Evolutionary conservation across 352 stramenopile species (phyloP).

Genomic region (Phytophthora crassamura): DNA sequence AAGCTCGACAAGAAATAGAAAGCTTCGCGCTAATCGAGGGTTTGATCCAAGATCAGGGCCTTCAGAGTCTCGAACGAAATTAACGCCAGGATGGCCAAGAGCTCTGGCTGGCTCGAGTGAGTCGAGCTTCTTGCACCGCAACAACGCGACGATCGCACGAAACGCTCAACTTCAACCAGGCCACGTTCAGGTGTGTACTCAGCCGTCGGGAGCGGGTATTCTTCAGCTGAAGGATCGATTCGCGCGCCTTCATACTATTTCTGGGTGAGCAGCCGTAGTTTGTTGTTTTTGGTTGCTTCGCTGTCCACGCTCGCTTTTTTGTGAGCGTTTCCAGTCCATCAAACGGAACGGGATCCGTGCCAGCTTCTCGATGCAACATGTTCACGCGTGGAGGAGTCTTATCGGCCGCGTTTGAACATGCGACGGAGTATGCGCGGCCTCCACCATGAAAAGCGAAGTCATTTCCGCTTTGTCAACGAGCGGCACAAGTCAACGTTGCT

Average conservation of each 20-base stretch:
- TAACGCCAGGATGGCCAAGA: background rate
- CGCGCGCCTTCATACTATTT: too few species aligned
- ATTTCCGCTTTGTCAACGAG: constrained; percentile 16
- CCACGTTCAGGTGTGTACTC: too few species aligned
- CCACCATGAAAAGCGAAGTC: background rate
- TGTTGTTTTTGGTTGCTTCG: too few species aligned
- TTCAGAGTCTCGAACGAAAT: constrained; percentile 34
- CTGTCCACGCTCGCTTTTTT: too few species aligned
- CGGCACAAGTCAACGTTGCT: background rate
- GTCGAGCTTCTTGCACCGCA: background rate
- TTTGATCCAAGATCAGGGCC: background rate
- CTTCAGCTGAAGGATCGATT: too few species aligned
- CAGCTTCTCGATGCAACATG: background rate
- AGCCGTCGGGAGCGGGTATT: too few species aligned
- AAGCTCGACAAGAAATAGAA: too few species aligned
- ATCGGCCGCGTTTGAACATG: constrained; percentile 18
- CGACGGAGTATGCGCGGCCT: background rate
- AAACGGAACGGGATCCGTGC: constrained; percentile 11
- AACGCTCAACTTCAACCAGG: constrained; percentile 26
- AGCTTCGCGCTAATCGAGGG: background rate
- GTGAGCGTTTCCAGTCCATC: background rate
- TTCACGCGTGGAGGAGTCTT: constrained; percentile 21
- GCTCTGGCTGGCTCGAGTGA: background rate
- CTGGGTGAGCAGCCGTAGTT: too few species aligned
- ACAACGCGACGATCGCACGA: constrained; percentile 27